Evolutionary conservation across 2,329 filamentous ascomycete species (phyloP).

Genomic region (Aureobasidium namibiae): DNA sequence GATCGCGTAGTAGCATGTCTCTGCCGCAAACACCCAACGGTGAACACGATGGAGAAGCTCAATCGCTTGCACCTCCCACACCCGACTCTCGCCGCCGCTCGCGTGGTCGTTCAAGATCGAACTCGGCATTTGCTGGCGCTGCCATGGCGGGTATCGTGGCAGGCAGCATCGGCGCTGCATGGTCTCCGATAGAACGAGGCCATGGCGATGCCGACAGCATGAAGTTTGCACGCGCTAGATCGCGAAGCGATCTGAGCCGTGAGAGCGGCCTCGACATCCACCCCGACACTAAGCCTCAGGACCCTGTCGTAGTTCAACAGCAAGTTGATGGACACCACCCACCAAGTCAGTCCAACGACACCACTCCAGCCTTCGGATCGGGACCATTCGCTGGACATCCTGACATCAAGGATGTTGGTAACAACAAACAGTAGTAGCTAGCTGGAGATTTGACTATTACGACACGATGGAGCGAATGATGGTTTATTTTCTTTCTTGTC

Average conservation of each 20-base stretch:
- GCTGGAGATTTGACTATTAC: not conserved
- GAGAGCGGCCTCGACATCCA: constrained; percentile 38
- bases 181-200: constrained; percentile 59
- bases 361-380: constrained; percentile 35
- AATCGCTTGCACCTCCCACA: constrained; percentile 39
- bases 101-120: constrained; percentile 58
- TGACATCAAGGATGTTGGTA: not conserved
- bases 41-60: constrained; percentile 34
- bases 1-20: constrained; percentile 53
- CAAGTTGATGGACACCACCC: constrained; percentile 28
- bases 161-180: constrained; percentile 60
- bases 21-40: constrained; percentile 56
- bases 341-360: constrained; percentile 36
- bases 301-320: constrained; percentile 36
- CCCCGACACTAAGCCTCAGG: constrained; percentile 40
- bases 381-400: constrained; percentile 37
- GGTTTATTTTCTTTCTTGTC: not conserved
- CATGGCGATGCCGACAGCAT: constrained; percentile 33
- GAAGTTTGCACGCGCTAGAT: constrained; percentile 26
- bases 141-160: constrained; percentile 81
- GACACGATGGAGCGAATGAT: not conserved
- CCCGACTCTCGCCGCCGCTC: constrained; percentile 49
- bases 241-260: constrained; percentile 23
- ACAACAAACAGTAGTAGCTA: not conserved
- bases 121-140: constrained; percentile 64